Conservation (phyloP, 2,329 filamentous ascomycete genomes). For the Sporothrix brunneoviolacea region DNA sequence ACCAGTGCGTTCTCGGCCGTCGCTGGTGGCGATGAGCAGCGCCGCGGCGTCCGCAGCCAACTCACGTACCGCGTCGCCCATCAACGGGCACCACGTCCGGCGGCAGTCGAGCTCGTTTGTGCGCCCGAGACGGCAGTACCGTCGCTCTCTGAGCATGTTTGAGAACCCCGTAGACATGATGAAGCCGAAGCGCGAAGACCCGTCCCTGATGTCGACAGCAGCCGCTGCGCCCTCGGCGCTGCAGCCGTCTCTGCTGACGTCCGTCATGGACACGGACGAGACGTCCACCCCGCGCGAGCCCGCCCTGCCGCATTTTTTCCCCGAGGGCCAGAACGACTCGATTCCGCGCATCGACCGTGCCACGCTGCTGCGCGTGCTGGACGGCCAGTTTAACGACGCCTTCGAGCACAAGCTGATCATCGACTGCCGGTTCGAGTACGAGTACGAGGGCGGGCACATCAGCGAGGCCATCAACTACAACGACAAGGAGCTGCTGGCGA, state of each 20-base stretch:
- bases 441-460: slow-evolving; percentile 95
- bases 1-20: slow-evolving; percentile 57
- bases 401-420: slow-evolving; percentile 83
- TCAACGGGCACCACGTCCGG: slow-evolving; percentile 42
- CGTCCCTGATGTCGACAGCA: slow-evolving; percentile 42
- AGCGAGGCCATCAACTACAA: slow-evolving; percentile 92
- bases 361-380: slow-evolving; percentile 79
- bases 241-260: slow-evolving; percentile 54
- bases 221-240: slow-evolving; percentile 23
- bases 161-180: slow-evolving; percentile 85
- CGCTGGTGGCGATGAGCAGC: slow-evolving; percentile 52
- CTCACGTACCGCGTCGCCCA: slow-evolving; percentile 68
- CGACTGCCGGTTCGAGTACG: slow-evolving; percentile 97
- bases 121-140: slow-evolving; percentile 79
- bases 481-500: slow-evolving; percentile 81
- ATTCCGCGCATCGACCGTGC: slow-evolving; percentile 79
- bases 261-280: slow-evolving; percentile 80
- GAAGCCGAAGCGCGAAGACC: slow-evolving; percentile 63
- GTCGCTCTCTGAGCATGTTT: slow-evolving; percentile 96
- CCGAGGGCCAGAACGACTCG: slow-evolving; percentile 73
- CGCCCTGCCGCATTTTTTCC: slow-evolving; percentile 75
- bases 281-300: slow-evolving; percentile 52
- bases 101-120: slow-evolving; percentile 65
- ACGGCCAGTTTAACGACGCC: slow-evolving; percentile 69
- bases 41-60: slow-evolving; percentile 25